phyloP scores from a whole-genome alignment of 78 protist species.

The Tieghemostelium lacteum region DNA sequence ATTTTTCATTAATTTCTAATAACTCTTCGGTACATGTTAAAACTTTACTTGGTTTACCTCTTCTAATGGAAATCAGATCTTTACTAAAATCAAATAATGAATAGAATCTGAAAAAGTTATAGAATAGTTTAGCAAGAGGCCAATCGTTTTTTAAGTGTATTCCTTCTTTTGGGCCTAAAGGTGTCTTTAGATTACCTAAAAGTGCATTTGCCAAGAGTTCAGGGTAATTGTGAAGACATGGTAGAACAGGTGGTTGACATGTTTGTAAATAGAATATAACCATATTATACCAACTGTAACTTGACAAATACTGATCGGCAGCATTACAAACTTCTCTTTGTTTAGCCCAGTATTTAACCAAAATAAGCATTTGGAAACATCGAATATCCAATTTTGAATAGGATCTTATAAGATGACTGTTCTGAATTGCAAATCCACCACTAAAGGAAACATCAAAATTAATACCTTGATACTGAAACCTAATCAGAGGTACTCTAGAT shows the following conservation, averaged over 20 bases:
- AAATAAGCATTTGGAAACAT: background rate
- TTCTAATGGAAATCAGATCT: background rate
- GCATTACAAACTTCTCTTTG: background rate
- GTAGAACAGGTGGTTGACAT: background rate
- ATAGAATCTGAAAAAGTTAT: slow-evolving; percentile 20
- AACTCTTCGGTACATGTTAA: background rate
- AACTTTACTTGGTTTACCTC: background rate
- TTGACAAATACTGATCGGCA: background rate
- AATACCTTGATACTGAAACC: background rate
- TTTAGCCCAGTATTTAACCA: background rate
- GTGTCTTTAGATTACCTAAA: no score
- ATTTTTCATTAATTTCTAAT: background rate
- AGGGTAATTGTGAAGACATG: background rate
- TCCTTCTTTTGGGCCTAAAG: no score
- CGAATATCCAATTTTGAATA: background rate
- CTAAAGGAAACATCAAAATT: background rate
- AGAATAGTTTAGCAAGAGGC: slow-evolving; percentile 1
- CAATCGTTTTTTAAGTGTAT: no score
- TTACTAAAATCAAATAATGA: slow-evolving; percentile 8
- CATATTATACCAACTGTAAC: background rate
- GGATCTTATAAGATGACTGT: background rate
- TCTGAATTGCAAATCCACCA: background rate
- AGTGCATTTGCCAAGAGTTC: background rate
- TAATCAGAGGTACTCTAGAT: background rate
- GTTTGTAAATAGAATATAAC: background rate